Evolutionary conservation across 148 eudicot species (phyloP).

Genomic region (Spergularia bocconei): DNA sequence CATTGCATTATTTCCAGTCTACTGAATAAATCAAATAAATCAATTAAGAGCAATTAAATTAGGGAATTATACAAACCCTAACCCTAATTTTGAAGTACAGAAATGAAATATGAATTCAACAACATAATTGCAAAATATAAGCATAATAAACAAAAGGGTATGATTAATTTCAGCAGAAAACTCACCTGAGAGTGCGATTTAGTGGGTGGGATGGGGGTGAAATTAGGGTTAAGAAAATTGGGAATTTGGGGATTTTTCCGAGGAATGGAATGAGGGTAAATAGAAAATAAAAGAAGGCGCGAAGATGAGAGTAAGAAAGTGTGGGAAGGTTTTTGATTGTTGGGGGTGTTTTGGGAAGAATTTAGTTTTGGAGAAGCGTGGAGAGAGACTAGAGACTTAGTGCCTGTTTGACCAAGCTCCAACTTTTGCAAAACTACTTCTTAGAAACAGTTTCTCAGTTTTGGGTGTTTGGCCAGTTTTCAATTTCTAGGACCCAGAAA

Average conservation of each 20-base stretch:
- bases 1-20: slow-evolving; percentile 30
- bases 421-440: no score
- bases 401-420: no score
- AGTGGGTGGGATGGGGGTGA: background rate
- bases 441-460: no score
- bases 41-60: slow-evolving; percentile 1
- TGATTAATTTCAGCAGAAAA: background rate
- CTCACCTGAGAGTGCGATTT: background rate
- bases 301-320: background rate
- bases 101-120: background rate
- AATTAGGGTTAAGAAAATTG: slow-evolving; percentile 9
- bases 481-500: no score
- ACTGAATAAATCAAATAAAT: background rate
- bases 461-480: no score
- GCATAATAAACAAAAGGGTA: background rate
- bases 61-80: background rate
- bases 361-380: background rate
- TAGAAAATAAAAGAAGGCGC: background rate
- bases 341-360: background rate
- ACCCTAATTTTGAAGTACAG: background rate
- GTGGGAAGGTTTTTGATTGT: background rate
- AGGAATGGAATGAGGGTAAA: background rate
- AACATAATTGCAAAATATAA: background rate
- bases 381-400: no score
- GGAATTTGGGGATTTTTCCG: background rate